phyloP scores from a whole-genome alignment of 768 basidiomycete genomes.

The Lenzites betulinus region DNA sequence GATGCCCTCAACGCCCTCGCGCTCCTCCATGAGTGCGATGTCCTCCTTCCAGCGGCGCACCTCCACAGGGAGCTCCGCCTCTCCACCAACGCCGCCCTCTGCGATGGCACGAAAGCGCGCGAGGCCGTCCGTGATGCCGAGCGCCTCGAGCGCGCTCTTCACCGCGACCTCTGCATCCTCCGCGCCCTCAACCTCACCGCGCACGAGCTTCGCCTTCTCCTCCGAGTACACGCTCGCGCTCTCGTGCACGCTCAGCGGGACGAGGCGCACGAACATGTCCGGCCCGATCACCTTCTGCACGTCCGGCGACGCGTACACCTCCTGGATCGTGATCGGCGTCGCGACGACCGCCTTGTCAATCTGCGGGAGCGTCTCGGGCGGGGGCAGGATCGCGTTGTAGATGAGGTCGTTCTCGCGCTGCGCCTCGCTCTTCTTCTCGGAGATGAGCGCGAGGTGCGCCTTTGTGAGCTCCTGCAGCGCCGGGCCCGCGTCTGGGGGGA shows the following conservation, averaged over 20 bases:
- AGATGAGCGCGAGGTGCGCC: slow-evolving; percentile 73
- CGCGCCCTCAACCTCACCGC: slow-evolving; percentile 85
- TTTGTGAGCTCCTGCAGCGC: slow-evolving; percentile 84
- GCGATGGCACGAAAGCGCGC: slow-evolving; percentile 70
- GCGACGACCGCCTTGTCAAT: slow-evolving; percentile 87
- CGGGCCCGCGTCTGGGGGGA: slow-evolving; percentile 84
- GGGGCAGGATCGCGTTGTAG: slow-evolving; percentile 88
- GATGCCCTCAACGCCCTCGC: slow-evolving; percentile 65
- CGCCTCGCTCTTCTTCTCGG: slow-evolving; percentile 74
- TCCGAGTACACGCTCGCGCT: slow-evolving; percentile 96
- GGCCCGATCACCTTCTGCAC: slow-evolving; percentile 94
- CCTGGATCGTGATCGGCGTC: slow-evolving; percentile 88
- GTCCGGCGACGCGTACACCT: slow-evolving; percentile 87
- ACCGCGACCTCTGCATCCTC: slow-evolving; percentile 84
- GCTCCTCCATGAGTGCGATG: slow-evolving; percentile 65
- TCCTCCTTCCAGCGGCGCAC: slow-evolving; percentile 77
- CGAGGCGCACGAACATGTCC: slow-evolving; percentile 83
- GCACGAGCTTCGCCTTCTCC: slow-evolving; percentile 94
- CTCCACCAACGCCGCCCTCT: slow-evolving; percentile 61
- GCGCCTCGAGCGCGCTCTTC: slow-evolving; percentile 74
- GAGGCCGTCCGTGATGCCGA: slow-evolving; percentile 75
- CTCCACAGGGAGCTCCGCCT: slow-evolving; percentile 69
- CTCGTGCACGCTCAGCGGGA: slow-evolving; percentile 94
- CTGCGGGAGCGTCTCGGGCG: slow-evolving; percentile 71
- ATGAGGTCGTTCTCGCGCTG: slow-evolving; percentile 94